These are phyloP conservation scores for Cicer judaicum DNA, from an alignment of 306 rosid species.

Conservation along the genomic window DNA sequence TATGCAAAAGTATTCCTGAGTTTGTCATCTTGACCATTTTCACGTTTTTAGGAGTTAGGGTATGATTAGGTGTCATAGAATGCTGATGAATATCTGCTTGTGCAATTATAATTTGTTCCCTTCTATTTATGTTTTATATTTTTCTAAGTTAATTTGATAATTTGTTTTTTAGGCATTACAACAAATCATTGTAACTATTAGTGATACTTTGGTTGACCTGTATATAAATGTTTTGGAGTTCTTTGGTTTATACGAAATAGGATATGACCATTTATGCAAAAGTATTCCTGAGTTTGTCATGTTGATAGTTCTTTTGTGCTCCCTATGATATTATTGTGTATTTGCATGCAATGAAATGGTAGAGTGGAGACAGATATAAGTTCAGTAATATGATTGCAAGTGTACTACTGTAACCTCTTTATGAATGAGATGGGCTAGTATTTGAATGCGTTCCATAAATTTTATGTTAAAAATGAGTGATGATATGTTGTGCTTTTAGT, in stretches of 20 bases:
- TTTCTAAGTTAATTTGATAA: not conserved
- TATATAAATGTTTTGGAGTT: not conserved
- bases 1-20: conserved; percentile 11
- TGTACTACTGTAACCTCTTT: conserved; percentile 24
- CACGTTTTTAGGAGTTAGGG: no score
- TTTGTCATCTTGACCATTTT: not conserved
- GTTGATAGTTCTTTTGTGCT: conserved; percentile 30
- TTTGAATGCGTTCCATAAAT: conserved; percentile 1
- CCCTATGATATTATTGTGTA: conserved; percentile 1
- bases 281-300: not conserved
- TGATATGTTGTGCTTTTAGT: conserved; percentile 10
- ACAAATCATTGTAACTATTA: not conserved
- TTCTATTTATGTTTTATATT: not conserved
- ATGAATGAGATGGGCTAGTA: conserved; percentile 18
- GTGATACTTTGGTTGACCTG: conserved; percentile 18
- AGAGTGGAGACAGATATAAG: conserved; percentile 12
- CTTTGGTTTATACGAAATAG: conserved; percentile 16
- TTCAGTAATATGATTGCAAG: not conserved
- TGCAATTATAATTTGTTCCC: not conserved
- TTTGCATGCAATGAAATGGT: conserved; percentile 24
- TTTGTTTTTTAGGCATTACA: not conserved
- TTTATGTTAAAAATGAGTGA: not conserved
- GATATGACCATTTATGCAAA: conserved; percentile 13
- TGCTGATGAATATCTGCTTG: no score
- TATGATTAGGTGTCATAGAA: no score